Evolutionary conservation across 2,329 filamentous ascomycete genomes (phyloP), one percentile per base, ranked within the genome.

Genomic region (Nigrospora oryzae): DNA sequence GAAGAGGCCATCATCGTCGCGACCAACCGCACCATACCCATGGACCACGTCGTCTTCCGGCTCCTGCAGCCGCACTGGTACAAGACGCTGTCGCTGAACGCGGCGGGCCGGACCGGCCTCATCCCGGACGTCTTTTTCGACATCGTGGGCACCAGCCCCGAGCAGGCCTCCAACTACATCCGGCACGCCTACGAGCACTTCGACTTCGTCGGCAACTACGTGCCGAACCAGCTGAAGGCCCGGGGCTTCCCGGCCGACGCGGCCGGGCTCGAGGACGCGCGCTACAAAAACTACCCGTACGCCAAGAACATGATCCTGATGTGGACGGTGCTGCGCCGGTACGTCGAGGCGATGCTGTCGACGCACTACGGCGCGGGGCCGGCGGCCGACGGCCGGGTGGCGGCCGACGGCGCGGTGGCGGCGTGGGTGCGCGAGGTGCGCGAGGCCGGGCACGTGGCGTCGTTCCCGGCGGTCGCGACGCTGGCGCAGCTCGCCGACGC

Each of bases 281-380:
- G 63, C 45, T 75, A 68, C 58, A 61, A 64, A 43, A 74, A 74
- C 56, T 75, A 74, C 50, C 60, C 66, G 8, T 75, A 73, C 49
- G 72, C 63, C 15, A 65, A 64, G 49, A 68, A 70, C 55, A 68
- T 73, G 53, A 51, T 63, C 4, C 52, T 59, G 7, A 66, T 74
- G 55, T 75, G 72, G 72, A 51, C 55, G 6, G 56, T 57, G 5
- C 60, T 75, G 30, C 62, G 61, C 15, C 51, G 60, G 5, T 75
- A 70, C 49, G 69, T 73, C 41, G 53, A 55, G 19, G 55, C 58
- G 2, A 63, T 70, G 53, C 57, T 73, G 0, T 45, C 51, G 4
- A 57, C 59, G 15, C 43, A 55, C n/a, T 67, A 65, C 49, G 55
- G 61, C 17, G 54, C 53, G 40, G 23, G 23, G 14, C 55, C 64